Conservation (phyloP, 345 rosid species). For the Citrus medica region DNA sequence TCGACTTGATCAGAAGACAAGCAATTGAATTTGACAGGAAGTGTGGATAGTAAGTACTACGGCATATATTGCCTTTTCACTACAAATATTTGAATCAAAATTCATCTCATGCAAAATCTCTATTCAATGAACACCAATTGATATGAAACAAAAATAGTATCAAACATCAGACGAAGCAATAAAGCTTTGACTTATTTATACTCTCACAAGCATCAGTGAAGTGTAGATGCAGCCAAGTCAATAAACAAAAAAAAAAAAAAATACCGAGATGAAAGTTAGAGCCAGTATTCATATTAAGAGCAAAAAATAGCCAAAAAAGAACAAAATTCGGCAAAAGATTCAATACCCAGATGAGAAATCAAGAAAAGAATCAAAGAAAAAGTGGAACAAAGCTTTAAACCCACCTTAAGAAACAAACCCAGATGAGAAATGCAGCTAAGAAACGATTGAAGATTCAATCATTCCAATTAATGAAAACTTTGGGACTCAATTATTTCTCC, state of each 20-base stretch:
- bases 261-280: neutral
- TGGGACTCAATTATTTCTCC: slow-evolving; percentile 31
- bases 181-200: neutral
- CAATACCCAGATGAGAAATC: slow-evolving; percentile 8
- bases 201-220: neutral
- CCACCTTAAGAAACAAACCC: neutral
- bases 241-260: neutral
- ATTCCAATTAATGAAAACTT: neutral
- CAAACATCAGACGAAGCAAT: neutral
- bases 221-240: neutral
- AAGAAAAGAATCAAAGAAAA: neutral
- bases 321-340: neutral
- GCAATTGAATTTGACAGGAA: neutral
- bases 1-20: neutral
- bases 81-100: neutral
- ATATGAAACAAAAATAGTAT: neutral
- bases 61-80: neutral
- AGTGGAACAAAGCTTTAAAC: neutral
- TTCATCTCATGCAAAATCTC: neutral
- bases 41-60: neutral
- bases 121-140: neutral
- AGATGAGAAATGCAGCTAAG: neutral
- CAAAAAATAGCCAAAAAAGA: neutral
- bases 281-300: neutral
- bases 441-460: neutral